Evolutionary conservation across 2,329 filamentous ascomycete genomes (phyloP).

Genomic region (Elsinoe ampelina): DNA sequence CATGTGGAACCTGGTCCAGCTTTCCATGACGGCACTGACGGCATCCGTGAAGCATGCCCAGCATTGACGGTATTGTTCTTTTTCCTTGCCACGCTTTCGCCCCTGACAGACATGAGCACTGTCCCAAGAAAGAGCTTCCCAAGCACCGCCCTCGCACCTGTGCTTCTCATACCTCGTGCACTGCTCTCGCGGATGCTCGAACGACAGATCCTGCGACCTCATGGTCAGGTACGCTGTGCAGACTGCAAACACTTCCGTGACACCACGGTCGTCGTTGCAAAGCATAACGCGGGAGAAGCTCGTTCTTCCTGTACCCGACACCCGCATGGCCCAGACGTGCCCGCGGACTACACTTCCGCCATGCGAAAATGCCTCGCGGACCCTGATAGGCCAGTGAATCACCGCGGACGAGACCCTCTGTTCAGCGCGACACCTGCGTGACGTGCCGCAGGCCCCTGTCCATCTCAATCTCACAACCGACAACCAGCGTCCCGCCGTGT

Average conservation of each 20-base stretch:
- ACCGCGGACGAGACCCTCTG: too few species aligned
- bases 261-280: neutral
- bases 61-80: neutral
- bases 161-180: neutral
- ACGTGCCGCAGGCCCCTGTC: neutral
- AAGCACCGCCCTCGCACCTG: neutral
- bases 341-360: neutral
- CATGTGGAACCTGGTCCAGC: neutral
- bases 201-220: neutral
- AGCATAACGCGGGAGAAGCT: too few species aligned
- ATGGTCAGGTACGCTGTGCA: neutral
- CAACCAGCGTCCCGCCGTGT: neutral
- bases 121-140: neutral
- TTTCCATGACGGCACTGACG: neutral
- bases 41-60: neutral
- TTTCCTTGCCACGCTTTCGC: neutral
- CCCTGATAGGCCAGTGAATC: too few species aligned
- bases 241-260: slow-evolving; percentile 1
- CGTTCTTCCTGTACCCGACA: neutral
- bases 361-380: too few species aligned
- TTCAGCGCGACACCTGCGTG: too few species aligned
- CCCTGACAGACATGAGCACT: slow-evolving; percentile 2
- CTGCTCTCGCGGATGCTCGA: slow-evolving; percentile 4
- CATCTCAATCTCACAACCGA: neutral
- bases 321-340: neutral